Evolutionary conservation across 2,329 filamentous ascomycete genomes (phyloP), one percentile per base, ranked within the genome.

Genomic region (Monilinia vaccinii-corymbosi): DNA sequence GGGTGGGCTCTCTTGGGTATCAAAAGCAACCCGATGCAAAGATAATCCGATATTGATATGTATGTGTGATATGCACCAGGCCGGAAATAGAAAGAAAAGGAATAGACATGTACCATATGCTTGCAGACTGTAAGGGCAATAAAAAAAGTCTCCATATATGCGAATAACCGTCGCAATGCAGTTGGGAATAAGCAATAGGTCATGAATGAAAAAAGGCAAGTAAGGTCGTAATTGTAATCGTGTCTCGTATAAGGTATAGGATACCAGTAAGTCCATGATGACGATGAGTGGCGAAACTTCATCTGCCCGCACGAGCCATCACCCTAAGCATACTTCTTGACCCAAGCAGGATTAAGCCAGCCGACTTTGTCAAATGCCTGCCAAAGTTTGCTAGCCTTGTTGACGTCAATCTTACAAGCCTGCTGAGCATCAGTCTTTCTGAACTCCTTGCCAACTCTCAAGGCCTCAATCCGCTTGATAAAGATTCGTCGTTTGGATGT

Each of bases 371-470:
- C 89, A 71, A 90, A 97, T 7, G 91, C 91, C 42, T 85, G 86
- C 89, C 91, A 96, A 50, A 97, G 79, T 73, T 93, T 93, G 66
- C 90, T 95, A 3, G 92, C 91, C 78, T 97, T 97, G 79, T 97
- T 97, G 72, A 97, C 93, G 69, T 97, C 93, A 65, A 97, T 96
- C 78, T 95, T 95, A 81, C 91, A 96, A n/a, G 90, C 91, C 73
- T 96, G 89, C 73, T 97, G 93, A 6, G 91, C 91, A 71, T 96
- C 90, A 1, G 93, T 97, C 81, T 96, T 96, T 72, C 90, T 86
- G 73, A 96, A 97, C 69, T 92, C 88, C 74, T 95, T 94, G 71
- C 82, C 81, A 40, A 83, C 84, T 60, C 77, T 75, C 42, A 84
- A 76, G 2, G 85, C 82, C 55, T 87, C 82, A 38, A 93, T 81